These are phyloP conservation scores for Xylariaceae sp. DNA, from an alignment of 2,329 filamentous ascomycete genomes.

Conservation along the genomic window DNA sequence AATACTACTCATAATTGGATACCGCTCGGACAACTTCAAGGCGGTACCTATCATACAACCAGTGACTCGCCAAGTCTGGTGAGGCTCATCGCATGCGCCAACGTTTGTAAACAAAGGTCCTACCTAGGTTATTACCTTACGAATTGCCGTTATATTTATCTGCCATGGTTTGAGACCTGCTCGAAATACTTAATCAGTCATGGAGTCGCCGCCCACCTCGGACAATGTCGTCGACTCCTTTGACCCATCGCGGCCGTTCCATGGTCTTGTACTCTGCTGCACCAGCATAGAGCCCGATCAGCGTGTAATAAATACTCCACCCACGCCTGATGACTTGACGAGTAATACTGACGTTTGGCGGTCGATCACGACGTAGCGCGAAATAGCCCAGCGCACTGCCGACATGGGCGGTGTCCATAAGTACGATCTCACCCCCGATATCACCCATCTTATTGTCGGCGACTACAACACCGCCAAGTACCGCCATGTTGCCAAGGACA, in stretches of 20 bases:
- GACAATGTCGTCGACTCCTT: slow-evolving; percentile 27
- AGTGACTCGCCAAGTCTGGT: not conserved
- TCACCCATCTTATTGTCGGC: slow-evolving; percentile 90
- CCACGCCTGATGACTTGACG: slow-evolving; percentile 6
- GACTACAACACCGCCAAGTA: slow-evolving; percentile 90
- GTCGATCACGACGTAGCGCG: slow-evolving; percentile 36
- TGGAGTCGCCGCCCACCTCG: slow-evolving; percentile 27
- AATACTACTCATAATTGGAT: too few relatives aligned
- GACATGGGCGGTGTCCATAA: slow-evolving; percentile 86
- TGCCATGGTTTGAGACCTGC: slow-evolving; percentile 11
- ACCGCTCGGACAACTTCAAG: too few relatives aligned
- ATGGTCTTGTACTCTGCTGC: slow-evolving; percentile 76
- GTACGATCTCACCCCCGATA: slow-evolving; percentile 90
- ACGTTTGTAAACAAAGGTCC: not conserved
- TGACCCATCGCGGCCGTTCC: slow-evolving; percentile 61
- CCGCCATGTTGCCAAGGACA: slow-evolving; percentile 84
- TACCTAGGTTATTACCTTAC: not conserved
- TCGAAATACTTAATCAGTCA: slow-evolving; percentile 4
- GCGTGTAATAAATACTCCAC: slow-evolving; percentile 52
- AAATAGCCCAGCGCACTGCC: slow-evolving; percentile 59
- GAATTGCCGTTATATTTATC: not conserved
- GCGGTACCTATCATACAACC: too few relatives aligned
- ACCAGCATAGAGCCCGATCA: slow-evolving; percentile 78
- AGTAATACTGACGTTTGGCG: not conserved
- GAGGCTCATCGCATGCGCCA: not conserved